These are phyloP conservation scores for Micromonas commoda DNA, from an alignment of 139 green algal species.

Conservation along the genomic window DNA sequence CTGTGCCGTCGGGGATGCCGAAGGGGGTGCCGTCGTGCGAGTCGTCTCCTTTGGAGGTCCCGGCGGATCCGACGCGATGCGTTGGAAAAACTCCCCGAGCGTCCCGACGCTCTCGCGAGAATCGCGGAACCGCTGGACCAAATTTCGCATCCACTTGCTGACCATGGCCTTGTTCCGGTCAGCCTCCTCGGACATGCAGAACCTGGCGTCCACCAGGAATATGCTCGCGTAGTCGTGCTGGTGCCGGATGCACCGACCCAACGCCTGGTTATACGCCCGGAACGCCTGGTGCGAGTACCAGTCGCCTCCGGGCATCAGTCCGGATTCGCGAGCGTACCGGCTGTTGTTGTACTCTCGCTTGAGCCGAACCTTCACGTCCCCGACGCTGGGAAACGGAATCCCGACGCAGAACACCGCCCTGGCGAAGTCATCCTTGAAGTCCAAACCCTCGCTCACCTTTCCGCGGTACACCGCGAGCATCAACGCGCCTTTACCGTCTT, in stretches of 20 bases:
- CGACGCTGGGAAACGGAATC: constrained; percentile 79
- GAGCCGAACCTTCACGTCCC: constrained; percentile 20
- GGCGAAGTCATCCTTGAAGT: constrained; percentile 86
- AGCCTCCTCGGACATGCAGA: not conserved
- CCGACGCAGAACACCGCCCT: constrained; percentile 84
- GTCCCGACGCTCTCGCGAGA: not conserved
- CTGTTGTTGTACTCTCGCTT: constrained; percentile 12
- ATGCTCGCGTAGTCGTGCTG: constrained; percentile 84
- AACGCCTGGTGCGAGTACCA: constrained; percentile 94
- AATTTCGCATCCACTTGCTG: constrained; percentile 6
- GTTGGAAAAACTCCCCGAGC: constrained; percentile 14
- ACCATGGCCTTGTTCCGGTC: not conserved
- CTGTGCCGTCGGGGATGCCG: not conserved
- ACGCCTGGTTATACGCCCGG: constrained; percentile 75
- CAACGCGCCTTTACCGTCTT: constrained; percentile 51
- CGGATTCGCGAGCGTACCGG: constrained; percentile 57
- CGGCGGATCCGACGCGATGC: not conserved
- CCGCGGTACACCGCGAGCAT: constrained; percentile 84
- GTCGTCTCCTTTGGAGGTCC: not conserved
- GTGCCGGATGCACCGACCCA: constrained; percentile 83
- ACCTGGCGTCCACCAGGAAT: constrained; percentile 67
- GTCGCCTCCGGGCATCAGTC: not conserved
- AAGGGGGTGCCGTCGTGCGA: not conserved
- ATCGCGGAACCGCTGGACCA: not conserved
- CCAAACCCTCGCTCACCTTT: constrained; percentile 86